Evolutionary conservation across 371 early-diverging fungal genomes (phyloP), one percentile per base, ranked within the genome.

Genomic region (Apophysomyces variabilis): DNA sequence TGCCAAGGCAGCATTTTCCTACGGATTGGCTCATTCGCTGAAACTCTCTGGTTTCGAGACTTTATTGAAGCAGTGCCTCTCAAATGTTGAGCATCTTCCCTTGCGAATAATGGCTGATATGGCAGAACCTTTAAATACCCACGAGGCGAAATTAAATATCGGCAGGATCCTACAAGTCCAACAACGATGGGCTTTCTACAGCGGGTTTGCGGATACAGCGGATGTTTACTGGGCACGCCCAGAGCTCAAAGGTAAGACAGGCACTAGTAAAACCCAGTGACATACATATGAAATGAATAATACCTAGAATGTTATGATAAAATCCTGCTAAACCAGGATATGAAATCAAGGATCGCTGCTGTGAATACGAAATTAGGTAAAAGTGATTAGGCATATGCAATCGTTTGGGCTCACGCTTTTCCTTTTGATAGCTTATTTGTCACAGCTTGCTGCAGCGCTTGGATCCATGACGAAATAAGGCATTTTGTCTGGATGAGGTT

Each of bases 1-100:
- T 50, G 67, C 78, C 5, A 74, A 75, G 39, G 32, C 66, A 9
- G 69, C 78, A 21, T 72, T 77, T 32, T 77, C 78, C 3, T 67
- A 75, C 41, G 75, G 75, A 18, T 46, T 77, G 16, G 78, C 75
- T 0, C 61, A 73, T n/a, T 70, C 71, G 0, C 71, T 71, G 4
- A 74, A 71, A 38, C n/a, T 77, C 32, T 56, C 44, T 9, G 70
- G 60, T 16, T 41, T 75, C 2, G 78, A 77, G 21, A 14, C 35
- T 0, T 18, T 18, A 2, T 57, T 69, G 39, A 58, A 62, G 5
- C 18, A 44, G 35, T 46, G 41, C 32, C 39, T 62, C 32, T 61
- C 57, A 6, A 37, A 57, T 14, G 59, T 54, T 7, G 46, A 66
- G 6, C 54, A 36, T 21, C 38, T 62, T 13, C 66, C 66, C 13